Base-by-base conservation (phyloP, 208 protist genomes). In the Crithidia sp. region DNA sequence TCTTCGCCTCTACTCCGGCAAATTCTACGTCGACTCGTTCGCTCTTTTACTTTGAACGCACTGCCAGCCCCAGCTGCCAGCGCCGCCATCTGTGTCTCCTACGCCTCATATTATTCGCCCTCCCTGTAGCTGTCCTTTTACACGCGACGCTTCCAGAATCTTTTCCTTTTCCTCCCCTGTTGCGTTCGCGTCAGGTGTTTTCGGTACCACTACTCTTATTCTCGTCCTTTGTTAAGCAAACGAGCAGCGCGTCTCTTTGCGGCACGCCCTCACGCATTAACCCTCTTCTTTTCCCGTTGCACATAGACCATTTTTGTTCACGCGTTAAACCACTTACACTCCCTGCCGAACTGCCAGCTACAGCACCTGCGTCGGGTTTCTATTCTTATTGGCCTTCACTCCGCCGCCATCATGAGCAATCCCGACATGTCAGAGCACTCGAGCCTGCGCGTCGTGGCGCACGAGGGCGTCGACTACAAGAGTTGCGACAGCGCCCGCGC, bases 401-500 rank as follows among this genome's bases (percentile, higher is more conserved):
- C 4, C 4, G 10, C n/a, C 7, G 43, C 7, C 16, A 66, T 17
- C 16, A 69, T 71, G 54, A 59, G 53, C 41, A 55, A 55, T n/a
- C 17, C 45, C 7, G 57, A 61, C 41, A 2, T 50, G 43, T 73
- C 58, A 2, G 61, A 73, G 44, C 37, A 61, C 7, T 63, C 55
- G n/a, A 19, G 41, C 36, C 64, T 76, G 52, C 58, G 76, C 52
- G 67, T 85, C 4, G 19, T 80, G 37, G 37, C 77, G 41, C 62
- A n/a, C 6, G 62, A 53, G 10, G 40, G 37, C 4, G 69, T 19
- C 17, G 75, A 63, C 44, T 95, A 95, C 83, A 97, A 95, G 67
- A 95, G 90, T 67, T 89, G 79, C 49, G 77, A 93, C 44, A 77
- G 64, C 2, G 90, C 89, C 4, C 81, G 85, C 37, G 50, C 57